These are phyloP conservation scores for Hypoxylon lienhwacheense DNA, from an alignment of 495 filamentous ascomycete species.

Conservation along the genomic window DNA sequence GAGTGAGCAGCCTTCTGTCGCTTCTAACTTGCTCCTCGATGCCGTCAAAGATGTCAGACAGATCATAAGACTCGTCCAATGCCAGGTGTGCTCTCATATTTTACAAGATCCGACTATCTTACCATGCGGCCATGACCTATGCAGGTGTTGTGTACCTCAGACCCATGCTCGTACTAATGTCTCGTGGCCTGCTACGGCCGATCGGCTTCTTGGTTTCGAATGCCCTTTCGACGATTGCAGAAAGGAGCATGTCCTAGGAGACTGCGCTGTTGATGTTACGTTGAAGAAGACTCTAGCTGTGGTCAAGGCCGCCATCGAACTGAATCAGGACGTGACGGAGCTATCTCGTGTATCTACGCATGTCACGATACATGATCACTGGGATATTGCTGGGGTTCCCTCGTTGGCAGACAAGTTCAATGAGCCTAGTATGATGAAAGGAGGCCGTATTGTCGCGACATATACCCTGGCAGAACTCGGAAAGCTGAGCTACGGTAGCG, in stretches of 20 bases:
- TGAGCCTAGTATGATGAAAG: slow-evolving; percentile 41
- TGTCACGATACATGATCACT: slow-evolving; percentile 47
- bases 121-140: slow-evolving; percentile 81
- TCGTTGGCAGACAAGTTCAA: slow-evolving; percentile 40
- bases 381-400: slow-evolving; percentile 46
- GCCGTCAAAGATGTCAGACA: slow-evolving; percentile 42
- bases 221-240: slow-evolving; percentile 71
- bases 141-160: slow-evolving; percentile 71
- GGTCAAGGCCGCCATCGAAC: slow-evolving; percentile 52
- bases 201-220: slow-evolving; percentile 64
- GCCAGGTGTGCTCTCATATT: slow-evolving; percentile 69
- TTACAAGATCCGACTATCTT: slow-evolving; percentile 70
- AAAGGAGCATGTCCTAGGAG: slow-evolving; percentile 71
- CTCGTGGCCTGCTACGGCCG: slow-evolving; percentile 68
- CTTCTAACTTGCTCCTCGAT: slow-evolving; percentile 22
- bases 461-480: slow-evolving; percentile 41
- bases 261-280: slow-evolving; percentile 76
- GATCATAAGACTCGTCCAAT: slow-evolving; percentile 74
- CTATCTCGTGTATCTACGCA: slow-evolving; percentile 36
- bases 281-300: slow-evolving; percentile 64
- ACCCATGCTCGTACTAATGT: slow-evolving; percentile 64
- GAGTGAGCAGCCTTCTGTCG: slow-evolving; percentile 16
- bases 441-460: slow-evolving; percentile 64
- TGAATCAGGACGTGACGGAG: slow-evolving; percentile 36
- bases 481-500: slow-evolving; percentile 29